Evolutionary conservation across 2,329 filamentous ascomycete species (phyloP), one percentile per base, ranked within the genome.

Genomic region (Paecilomyces formosus): DNA sequence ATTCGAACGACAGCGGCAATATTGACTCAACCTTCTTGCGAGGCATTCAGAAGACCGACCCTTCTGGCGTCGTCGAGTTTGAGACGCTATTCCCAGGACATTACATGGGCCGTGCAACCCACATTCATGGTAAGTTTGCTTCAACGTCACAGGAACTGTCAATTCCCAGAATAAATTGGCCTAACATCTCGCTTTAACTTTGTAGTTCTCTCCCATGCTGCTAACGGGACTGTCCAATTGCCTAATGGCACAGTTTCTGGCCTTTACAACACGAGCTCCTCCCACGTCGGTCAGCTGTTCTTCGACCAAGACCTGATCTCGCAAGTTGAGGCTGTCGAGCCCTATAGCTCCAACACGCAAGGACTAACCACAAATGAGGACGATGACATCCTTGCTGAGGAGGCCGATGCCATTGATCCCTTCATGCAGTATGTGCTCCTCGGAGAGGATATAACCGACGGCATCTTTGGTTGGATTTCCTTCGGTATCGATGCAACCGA

Each of bases 231-330:
- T 9, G 70, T 68, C 11, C 66, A 77, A 6, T 73, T 78, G 53
- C 63, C 74, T 53, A 84, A 81, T 66, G 81, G 80, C 57, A 82
- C 82, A 58, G 78, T 83, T 61, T 70, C 72, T 49, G 81, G 77
- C 60, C 76, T 77, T 15, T 71, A 69, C 60, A 65, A 62, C 13
- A 22, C 70, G 12, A 76, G 72, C 55, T 78, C 82, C 58, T 79
- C 81, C 7, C 85, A 88, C 72, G 78, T 87, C 45, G 85, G 85
- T 18, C 85, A 89, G 68, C 67, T 85, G 55, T 88, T 85, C 78
- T 85, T 85, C 58, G 84, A 88, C 68, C 81, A 87, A 67, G 75
- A 77, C 61, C 79, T 88, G 9, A 79, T 84, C 63, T 64, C 65
- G 26, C 62, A 74, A 45, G 82, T 87, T 57, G 80, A 85, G 61